Base-by-base conservation (phyloP, 2,329 filamentous ascomycete genomes). In the Daldinia eschscholtzii region DNA sequence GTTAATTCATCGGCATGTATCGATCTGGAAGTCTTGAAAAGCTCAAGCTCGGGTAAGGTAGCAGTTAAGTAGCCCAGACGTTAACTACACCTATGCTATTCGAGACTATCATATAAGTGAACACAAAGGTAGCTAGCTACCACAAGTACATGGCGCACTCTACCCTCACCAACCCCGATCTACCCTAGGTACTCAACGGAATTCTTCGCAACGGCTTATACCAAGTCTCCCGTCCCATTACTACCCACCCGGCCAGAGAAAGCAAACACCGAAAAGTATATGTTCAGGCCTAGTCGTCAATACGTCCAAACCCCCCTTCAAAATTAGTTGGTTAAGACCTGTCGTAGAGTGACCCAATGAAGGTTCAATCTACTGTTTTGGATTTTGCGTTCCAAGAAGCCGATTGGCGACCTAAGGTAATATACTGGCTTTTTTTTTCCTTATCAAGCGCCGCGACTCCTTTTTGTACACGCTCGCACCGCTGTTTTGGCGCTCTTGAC, bases 191-290 rank as follows among this genome's bases (percentile, higher is more conserved):
- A 65, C 72, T 68, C 70, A 68, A 68, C 67, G 71, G 70, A 67
- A 72, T 64, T 64, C 66, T 64, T 67, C 57, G 61, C 67, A 66
- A 65, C 68, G 67, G 68, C 70, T 69, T 77, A 76, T 76, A 76
- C 75, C 75, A 77, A 77, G 70, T 71, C 67, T 33, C 70, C 67
- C 67, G 61, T 70, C 73, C 64, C 66, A 67, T 65, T 62, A 74
- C 67, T 68, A 66, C 62, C 63, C 57, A 60, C 48, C 44, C 56
- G 61, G 64, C 60, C 74, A 70, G 68, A 72, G 69, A 60, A 71
- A 72, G 62, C 61, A 56, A 63, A 65, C 70, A 72, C 70, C 63
- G 64, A 68, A 67, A 68, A 67, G 67, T 68, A 67, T 65, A 67
- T 71, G 61, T 59, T 53, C 65, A 67, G 63, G 66, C 68, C 57